Evolutionary conservation across 345 rosid genomes (phyloP).

Genomic region (Acer negundo): DNA sequence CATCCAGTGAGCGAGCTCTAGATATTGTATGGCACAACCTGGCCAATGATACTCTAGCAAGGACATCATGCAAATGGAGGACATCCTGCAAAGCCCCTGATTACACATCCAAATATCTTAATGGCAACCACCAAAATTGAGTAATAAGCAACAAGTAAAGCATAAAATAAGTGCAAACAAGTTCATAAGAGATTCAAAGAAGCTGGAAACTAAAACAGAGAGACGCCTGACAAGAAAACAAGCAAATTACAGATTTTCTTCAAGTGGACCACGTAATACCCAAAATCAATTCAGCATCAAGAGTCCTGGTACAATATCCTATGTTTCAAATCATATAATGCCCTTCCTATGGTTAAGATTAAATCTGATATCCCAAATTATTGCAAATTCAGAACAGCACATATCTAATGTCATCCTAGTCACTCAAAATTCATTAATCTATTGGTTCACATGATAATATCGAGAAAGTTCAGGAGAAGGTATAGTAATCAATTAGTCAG

Average conservation of each 20-base stretch:
- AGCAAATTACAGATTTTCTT: neutral
- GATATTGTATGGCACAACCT: constrained; percentile 87
- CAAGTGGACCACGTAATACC: neutral
- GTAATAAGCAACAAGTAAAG: neutral
- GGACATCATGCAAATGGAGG: constrained; percentile 98
- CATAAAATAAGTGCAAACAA: neutral
- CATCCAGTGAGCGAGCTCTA: constrained; percentile 95
- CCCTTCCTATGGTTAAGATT: no score
- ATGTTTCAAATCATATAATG: no score
- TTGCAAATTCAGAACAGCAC: no score
- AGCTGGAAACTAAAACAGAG: neutral
- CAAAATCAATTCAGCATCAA: neutral
- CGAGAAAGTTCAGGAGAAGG: no score
- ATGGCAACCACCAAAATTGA: neutral
- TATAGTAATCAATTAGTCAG: no score
- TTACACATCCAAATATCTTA: constrained; percentile 22
- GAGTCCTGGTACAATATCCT: neutral
- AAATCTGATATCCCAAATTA: no score
- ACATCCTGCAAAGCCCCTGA: constrained; percentile 99
- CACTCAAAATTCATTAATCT: no score
- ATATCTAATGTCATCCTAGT: no score
- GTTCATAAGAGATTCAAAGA: neutral
- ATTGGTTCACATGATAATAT: no score
- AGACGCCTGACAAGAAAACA: neutral
- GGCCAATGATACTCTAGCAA: constrained; percentile 96